Base-by-base conservation (phyloP, 1,284 basidiomycete species). In the Pyrrhoderma noxium region DNA sequence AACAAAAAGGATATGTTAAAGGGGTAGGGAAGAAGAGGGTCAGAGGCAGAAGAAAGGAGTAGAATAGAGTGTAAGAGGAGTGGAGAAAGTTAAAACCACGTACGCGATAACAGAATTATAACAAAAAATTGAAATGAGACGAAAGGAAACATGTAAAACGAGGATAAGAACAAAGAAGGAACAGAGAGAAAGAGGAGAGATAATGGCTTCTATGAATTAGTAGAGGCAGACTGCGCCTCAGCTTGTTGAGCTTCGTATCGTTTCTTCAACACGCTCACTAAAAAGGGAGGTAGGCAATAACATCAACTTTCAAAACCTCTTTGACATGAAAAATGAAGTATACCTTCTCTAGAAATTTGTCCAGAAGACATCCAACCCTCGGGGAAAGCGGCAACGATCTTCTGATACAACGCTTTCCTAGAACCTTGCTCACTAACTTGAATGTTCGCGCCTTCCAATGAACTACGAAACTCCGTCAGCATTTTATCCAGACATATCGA, bases 231-330 rank as follows among this genome's bases (percentile, higher is more conserved):
- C 27, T 31, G 27, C 14, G 44, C 50, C 34, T 54, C 56, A 11
- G 37, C 48, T 35, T 59, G 57, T 34, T 60, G 57, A 3, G 27
- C 53, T 43, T 58, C 59, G 45, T 57, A 55, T 23, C 59, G 56
- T 44, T 85, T 86, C 70, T 87, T 88, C 77, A 88, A 82, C 8
- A 81, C 76, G 62, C 83, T 87, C 75, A 87, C 84, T 85, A 39
- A 27, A 44, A 48, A 34, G 8, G 48, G n/a, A 41, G 14, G n/a
- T 19, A 43, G 34, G 35, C 41, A 18, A 8, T 19, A 8, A 3
- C 62, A 69, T 37, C 45, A 74, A 73, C 72, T 67, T 79, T 76
- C 59, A 77, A 65, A 21, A 77, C 79, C 5, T 55, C 79, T 77
- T 57, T 80, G 76, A 8, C 37, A 16, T n/a, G 21, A 16, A 7